These are phyloP conservation scores for Orbilia quercus DNA, from an alignment of 2,329 filamentous ascomycete species.

Conservation along the genomic window DNA sequence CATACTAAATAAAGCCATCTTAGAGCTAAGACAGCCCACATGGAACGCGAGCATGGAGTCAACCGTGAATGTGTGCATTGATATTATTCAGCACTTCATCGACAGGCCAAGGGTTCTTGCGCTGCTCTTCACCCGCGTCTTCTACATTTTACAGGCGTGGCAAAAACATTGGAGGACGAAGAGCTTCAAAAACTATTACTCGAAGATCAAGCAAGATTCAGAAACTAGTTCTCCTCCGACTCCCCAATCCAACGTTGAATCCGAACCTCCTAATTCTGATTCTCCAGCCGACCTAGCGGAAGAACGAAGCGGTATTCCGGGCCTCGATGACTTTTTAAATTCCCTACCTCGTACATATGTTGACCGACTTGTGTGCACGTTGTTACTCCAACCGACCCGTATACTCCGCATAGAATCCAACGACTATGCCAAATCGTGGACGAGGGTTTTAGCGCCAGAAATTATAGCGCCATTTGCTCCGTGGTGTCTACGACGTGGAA, in stretches of 20 bases:
- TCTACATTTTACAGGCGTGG: constrained; percentile 32
- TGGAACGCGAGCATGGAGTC: constrained; percentile 13
- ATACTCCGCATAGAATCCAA: neutral
- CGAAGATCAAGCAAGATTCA: neutral
- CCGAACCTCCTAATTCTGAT: neutral
- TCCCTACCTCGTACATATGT: constrained; percentile 9
- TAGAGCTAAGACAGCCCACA: neutral
- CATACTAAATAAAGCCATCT: constrained; percentile 28
- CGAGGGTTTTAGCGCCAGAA: neutral
- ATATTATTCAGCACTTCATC: constrained; percentile 22
- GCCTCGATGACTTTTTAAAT: constrained; percentile 15
- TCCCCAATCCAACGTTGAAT: neutral
- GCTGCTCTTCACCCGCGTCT: constrained; percentile 24
- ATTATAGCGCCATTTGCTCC: constrained; percentile 3
- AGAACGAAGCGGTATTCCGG: neutral
- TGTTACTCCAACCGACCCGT: constrained; percentile 13
- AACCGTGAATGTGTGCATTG: constrained; percentile 17
- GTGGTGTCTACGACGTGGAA: constrained; percentile 2
- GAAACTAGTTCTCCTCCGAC: neutral
- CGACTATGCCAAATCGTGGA: neutral
- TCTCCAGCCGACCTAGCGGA: neutral
- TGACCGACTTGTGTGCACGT: constrained; percentile 19
- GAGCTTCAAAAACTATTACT: neutral
- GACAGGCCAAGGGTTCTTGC: neutral
- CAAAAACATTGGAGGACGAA: constrained; percentile 26